Percentiles rank a stretch among this genome's conserved stretches.
Evolutionary conservation across 2,329 filamentous ascomycete species (phyloP).

Genomic region (Mycosphaerelloides madeirae): DNA sequence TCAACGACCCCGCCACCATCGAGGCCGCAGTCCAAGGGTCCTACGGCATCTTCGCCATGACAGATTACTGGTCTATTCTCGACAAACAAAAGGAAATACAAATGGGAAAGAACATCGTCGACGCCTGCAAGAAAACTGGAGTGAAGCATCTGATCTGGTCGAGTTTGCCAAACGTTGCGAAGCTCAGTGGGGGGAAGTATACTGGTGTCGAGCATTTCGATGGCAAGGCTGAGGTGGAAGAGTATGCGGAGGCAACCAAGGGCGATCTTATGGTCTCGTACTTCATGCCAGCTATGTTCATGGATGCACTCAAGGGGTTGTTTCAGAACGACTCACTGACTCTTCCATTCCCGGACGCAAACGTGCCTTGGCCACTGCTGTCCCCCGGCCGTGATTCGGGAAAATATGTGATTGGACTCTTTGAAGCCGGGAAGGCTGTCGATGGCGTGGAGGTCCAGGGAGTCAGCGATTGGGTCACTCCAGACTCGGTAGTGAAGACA

Average conservation of each 20-base stretch:
- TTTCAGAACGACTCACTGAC: no score
- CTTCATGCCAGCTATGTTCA: conserved; percentile 26
- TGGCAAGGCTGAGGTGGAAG: conserved; percentile 33
- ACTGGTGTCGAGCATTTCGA: conserved; percentile 37
- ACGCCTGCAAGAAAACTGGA: conserved; percentile 27
- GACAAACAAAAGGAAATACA: conserved; percentile 29
- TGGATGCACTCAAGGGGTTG: not conserved
- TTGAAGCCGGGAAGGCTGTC: no score
- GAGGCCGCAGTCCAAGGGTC: conserved; percentile 43
- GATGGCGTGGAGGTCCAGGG: no score
- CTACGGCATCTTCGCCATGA: conserved; percentile 44
- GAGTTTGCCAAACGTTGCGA: conserved; percentile 26
- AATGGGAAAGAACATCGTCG: conserved; percentile 34
- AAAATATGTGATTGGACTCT: no score
- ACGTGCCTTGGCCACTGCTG: no score
- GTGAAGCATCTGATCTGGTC: conserved; percentile 40
- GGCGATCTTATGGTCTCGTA: conserved; percentile 23
- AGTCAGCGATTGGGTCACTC: no score
- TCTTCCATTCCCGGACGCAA: no score
- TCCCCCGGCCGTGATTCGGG: no score
- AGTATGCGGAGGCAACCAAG: conserved; percentile 30
- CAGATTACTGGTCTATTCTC: conserved; percentile 9
- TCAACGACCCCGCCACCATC: conserved; percentile 45
- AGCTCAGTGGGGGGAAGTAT: conserved; percentile 29
- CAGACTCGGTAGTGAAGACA: no score